phyloP scores from a whole-genome alignment of 495 filamentous ascomycete genomes.

The Geopyxis carbonaria region DNA sequence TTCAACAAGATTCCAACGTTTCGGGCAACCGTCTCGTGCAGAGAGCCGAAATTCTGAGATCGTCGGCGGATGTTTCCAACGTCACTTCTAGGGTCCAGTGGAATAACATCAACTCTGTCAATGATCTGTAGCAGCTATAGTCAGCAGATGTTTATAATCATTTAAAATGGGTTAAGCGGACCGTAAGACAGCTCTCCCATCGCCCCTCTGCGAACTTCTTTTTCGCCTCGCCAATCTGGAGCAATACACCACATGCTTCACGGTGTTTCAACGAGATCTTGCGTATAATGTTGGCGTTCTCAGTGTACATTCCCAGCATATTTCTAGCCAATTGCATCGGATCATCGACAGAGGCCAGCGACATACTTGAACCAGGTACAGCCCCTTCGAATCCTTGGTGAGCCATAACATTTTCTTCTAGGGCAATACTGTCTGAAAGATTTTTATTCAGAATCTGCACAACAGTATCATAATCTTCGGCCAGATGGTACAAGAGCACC shows the following conservation, averaged over 20 bases:
- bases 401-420: conserved; percentile 12
- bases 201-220: conserved; percentile 44
- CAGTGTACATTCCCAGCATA: conserved; percentile 61
- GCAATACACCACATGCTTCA: conserved; percentile 50
- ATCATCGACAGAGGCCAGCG: conserved; percentile 68
- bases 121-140: conserved; percentile 45
- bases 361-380: conserved; percentile 2
- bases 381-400: neutral
- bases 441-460: conserved; percentile 74
- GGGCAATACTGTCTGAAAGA: conserved; percentile 61
- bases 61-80: conserved; percentile 53
- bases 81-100: conserved; percentile 50
- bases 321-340: conserved; percentile 58
- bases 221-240: conserved; percentile 66
- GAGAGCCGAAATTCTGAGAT: conserved; percentile 56
- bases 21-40: conserved; percentile 60
- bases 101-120: conserved; percentile 54
- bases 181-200: conserved; percentile 68
- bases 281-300: conserved; percentile 14
- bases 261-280: conserved; percentile 36
- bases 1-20: conserved; percentile 79
- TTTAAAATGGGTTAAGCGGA: conserved; percentile 34
- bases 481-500: conserved; percentile 83
- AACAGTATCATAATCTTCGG: conserved; percentile 84
- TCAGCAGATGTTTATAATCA: conserved; percentile 7